Percentiles rank a stretch among this genome's conserved stretches.
Evolutionary conservation across 1,284 basidiomycete species (phyloP).

Genomic region (Hemileia vastatrix): DNA sequence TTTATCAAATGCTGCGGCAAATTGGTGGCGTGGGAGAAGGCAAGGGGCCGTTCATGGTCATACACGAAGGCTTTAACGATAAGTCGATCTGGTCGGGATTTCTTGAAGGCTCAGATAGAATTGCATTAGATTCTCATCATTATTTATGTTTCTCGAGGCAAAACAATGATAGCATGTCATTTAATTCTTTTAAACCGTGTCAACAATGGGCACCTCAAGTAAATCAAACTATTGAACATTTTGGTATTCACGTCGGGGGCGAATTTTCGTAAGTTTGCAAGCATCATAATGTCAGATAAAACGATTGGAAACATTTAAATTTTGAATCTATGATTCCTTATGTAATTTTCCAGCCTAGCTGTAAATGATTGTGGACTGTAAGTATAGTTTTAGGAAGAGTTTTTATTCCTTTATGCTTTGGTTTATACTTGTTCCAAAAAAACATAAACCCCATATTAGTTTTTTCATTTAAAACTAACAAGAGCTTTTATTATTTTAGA

Average conservation of each 20-base stretch:
- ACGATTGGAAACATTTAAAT: neutral
- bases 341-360: constrained; percentile 9
- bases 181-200: constrained; percentile 14
- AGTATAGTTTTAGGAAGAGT: neutral
- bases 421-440: neutral
- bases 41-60: constrained; percentile 67
- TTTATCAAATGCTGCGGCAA: constrained; percentile 66
- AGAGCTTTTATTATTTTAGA: neutral
- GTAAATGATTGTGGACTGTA: constrained; percentile 22
- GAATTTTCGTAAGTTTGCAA: constrained; percentile 18
- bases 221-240: constrained; percentile 19
- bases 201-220: constrained; percentile 14
- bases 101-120: constrained; percentile 20
- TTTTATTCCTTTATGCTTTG: neutral
- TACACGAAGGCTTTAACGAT: constrained; percentile 66
- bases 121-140: constrained; percentile 17
- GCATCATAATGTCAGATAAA: neutral
- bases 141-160: constrained; percentile 16
- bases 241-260: constrained; percentile 14
- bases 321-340: neutral
- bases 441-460: too few species aligned
- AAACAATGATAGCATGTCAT: neutral
- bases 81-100: constrained; percentile 18
- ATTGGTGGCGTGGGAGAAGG: constrained; percentile 70
- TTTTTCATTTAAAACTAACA: neutral